Base-by-base conservation (phyloP, 2,329 filamentous ascomycete species). In the Diaporthe sp. region DNA sequence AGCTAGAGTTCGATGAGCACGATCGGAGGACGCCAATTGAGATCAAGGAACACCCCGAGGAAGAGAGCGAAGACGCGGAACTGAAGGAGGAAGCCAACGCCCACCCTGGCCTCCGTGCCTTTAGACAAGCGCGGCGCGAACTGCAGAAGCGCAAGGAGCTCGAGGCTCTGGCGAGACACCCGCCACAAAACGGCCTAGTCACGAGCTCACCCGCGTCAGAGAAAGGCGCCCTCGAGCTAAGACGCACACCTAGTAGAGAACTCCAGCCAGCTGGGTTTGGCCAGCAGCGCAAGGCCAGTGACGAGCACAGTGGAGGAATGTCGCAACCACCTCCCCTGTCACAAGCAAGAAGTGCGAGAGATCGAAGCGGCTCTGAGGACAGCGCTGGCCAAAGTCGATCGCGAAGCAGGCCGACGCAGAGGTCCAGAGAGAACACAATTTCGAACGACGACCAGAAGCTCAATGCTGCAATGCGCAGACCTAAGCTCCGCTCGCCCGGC, bases 91-190 rank as follows among this genome's bases (percentile, higher is more conserved):
- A 87, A 0, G 86, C 86, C 0, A 82, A 81, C 39, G 78, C 86
- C 10, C 87, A 90, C 74, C 87, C 88, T 2, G 90, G 90, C 0
- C 83, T 91, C 28, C 88, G 86, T 72, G 88, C 89, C 2, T 92
- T 92, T 79, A 85, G 89, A 39, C 89, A 92, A 79, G 90, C 89
- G 1, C 86, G 89, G 15, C 86, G 89, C 17, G 89, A 92, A 73
- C 82, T 91, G 22, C 89, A 91, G 77, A 88, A 84, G 75, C 86
- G 89, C 78, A 91, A 88, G 81, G 90, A 91, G 78, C 77, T 87
- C 1, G 89, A 91, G 76, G 81, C 83, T 4, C 82, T 87, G 65
- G 84, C 86, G 22, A 85, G 86, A 25, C 85, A 87, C 42, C 25
- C 44, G 8, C 12, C 76, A 22, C 67, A 62, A 2, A 72, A 19